Evolutionary conservation across 2,329 filamentous ascomycete species (phyloP).

Genomic region (Diaporthe citri): DNA sequence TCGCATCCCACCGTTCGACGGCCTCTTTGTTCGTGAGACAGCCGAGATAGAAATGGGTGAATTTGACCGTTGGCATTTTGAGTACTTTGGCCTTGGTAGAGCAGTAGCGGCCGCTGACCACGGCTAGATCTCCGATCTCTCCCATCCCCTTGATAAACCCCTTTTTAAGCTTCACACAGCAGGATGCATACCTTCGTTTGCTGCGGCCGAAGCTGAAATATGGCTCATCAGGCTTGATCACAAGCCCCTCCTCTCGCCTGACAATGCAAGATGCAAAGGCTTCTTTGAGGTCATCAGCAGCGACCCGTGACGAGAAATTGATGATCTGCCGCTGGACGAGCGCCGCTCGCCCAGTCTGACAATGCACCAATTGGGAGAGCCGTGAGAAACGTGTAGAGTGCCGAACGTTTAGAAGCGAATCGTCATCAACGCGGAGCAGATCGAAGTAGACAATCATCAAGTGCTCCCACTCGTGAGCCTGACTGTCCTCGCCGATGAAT

Average conservation of each 20-base stretch:
- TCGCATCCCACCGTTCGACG: constrained; percentile 60
- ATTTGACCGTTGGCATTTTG: constrained; percentile 67
- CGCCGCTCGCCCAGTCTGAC: constrained; percentile 72
- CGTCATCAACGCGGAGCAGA: constrained; percentile 65
- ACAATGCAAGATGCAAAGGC: constrained; percentile 77
- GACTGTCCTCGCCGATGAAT: constrained; percentile 78
- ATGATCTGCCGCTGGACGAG: constrained; percentile 76
- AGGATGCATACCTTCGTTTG: constrained; percentile 55
- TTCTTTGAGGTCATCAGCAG: constrained; percentile 67
- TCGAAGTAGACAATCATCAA: constrained; percentile 75
- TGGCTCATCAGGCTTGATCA: constrained; percentile 83
- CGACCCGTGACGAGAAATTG: constrained; percentile 70
- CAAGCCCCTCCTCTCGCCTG: constrained; percentile 79
- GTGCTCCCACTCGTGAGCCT: constrained; percentile 65
- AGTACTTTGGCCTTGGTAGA: constrained; percentile 70
- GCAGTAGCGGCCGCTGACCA: constrained; percentile 81
- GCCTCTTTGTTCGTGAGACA: constrained; percentile 78
- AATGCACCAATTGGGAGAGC: constrained; percentile 66
- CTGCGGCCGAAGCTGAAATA: constrained; percentile 73
- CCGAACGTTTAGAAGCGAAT: constrained; percentile 62
- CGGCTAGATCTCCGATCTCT: constrained; percentile 85
- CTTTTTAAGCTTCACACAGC: constrained; percentile 88
- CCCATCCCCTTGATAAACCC: constrained; percentile 85
- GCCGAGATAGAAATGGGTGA: constrained; percentile 85
- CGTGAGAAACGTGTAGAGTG: constrained; percentile 72